These are phyloP conservation scores for Xerocomellus chrysenteron DNA, from an alignment of 768 basidiomycete species.

Conservation along the genomic window DNA sequence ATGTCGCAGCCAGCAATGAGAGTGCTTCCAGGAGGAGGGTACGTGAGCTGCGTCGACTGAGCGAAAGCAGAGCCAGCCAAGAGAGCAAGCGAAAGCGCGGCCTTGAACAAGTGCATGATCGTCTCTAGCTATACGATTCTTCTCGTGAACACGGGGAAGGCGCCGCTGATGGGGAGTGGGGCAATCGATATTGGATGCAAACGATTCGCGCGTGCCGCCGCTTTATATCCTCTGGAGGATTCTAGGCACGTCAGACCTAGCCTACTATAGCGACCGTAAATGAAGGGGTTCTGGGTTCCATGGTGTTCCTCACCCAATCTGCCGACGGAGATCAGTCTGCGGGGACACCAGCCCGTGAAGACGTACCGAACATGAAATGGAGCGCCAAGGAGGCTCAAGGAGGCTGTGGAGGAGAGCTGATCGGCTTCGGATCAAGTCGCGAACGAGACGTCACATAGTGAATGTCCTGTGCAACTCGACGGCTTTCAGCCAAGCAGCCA, in stretches of 20 bases:
- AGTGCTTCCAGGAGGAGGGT: slow-evolving; percentile 7
- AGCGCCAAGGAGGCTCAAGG: neutral
- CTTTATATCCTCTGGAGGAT: slow-evolving; percentile 17
- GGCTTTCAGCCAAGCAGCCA: neutral
- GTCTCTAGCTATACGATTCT: neutral
- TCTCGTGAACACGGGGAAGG: neutral
- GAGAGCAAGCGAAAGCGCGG: slow-evolving; percentile 12
- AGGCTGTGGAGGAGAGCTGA: slow-evolving; percentile 3
- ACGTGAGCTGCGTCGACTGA: slow-evolving; percentile 11
- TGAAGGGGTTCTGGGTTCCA: neutral
- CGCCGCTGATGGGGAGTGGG: neutral
- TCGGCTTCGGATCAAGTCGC: slow-evolving; percentile 5
- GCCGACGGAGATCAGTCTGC: neutral
- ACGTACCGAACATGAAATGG: neutral
- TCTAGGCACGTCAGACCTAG: neutral
- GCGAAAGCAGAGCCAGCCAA: slow-evolving; percentile 14
- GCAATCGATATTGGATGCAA: neutral
- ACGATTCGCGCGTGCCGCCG: neutral
- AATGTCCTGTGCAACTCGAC: neutral
- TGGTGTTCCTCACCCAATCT: neutral
- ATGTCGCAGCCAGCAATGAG: slow-evolving; percentile 7
- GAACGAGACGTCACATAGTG: neutral
- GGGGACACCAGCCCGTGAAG: slow-evolving; percentile 8
- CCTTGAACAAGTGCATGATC: slow-evolving; percentile 19
- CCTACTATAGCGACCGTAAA: neutral